Base-by-base conservation (phyloP, 2,329 filamentous ascomycete species). In the Diaporthe amygdali region DNA sequence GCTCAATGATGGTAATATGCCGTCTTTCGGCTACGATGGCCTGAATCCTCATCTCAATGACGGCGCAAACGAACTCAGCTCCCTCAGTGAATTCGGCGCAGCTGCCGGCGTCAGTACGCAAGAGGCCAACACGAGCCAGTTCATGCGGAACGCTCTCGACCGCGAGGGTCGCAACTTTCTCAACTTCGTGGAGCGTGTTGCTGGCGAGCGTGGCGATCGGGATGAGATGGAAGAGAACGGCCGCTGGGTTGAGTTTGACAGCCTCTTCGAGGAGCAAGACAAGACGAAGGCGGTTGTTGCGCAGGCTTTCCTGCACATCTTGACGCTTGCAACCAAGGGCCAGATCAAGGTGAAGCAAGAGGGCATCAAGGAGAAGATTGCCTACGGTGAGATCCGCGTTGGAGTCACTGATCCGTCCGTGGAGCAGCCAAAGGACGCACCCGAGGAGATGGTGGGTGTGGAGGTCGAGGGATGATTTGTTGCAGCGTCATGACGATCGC, bases 241-340 rank as follows among this genome's bases (percentile, higher is more conserved):
- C 14, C 80, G 77, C 20, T 89, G 85, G 81, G 83, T 96, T 51
- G 82, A 86, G 0, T 97, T 98, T 77, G 89, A 92, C 55, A 83
- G 90, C 61, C 82, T 97, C 12, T 89, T 96, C 54, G 85, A 89
- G n/a, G 87, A 90, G 0, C 77, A 77, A 12, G 81, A 84, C 56
- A 82, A 83, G 51, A 89, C 88, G 37, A 86, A 84, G 44, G 83
- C 89, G 37, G 90, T 94, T 15, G 93, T 92, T 10, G 91, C 93
- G 2, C 93, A 95, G 79, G 94, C 91, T 0, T 92, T 94, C 78
- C 89, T 93, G 82, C 93, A 96, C 78, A 86, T 94, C 2, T 86
- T 97, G 17, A 86, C 88, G 14, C 85, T 96, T 52, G 91, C 89
- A 7, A 94, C 90, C 2, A 94, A 91, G 80, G 87, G 87, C 2